A percentile compares a stretch with the other conserved stretches of the same genome.
Evolutionary conservation across 2,329 filamentous ascomycete genomes (phyloP).

Genomic region (Monosporascus sp.): DNA sequence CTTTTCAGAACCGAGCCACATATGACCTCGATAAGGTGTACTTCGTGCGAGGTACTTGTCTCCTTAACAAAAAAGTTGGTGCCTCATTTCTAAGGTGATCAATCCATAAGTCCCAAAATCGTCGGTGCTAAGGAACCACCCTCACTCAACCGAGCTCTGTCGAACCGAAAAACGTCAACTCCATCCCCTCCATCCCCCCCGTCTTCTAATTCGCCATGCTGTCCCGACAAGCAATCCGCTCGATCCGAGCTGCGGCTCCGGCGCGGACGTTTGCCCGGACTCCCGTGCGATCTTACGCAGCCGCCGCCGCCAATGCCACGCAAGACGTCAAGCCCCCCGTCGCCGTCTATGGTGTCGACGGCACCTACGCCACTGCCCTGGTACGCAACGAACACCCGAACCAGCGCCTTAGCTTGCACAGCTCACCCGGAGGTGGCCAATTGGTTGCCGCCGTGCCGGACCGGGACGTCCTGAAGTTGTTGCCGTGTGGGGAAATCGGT

Average conservation of each 20-base stretch:
- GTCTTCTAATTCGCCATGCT: slow-evolving; percentile 42
- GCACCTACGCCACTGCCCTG: slow-evolving; percentile 97
- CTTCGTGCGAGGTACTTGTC: too few species aligned
- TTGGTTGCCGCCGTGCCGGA: not conserved
- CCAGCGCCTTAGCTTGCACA: slow-evolving; percentile 11
- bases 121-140: not conserved
- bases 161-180: not conserved
- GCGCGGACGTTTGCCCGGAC: slow-evolving; percentile 52
- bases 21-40: too few species aligned
- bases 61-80: not conserved
- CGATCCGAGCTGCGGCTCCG: slow-evolving; percentile 54
- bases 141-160: not conserved
- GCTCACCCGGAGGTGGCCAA: not conserved
- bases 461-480: not conserved
- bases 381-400: slow-evolving; percentile 51
- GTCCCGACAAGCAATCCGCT: slow-evolving; percentile 55
- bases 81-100: not conserved
- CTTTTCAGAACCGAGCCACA: not conserved
- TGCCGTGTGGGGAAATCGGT: too few species aligned
- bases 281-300: slow-evolving; percentile 72
- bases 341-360: slow-evolving; percentile 90
- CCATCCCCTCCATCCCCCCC: slow-evolving; percentile 16
- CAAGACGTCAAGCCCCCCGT: slow-evolving; percentile 77
- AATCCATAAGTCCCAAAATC: not conserved
- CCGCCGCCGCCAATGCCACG: slow-evolving; percentile 45